Percentiles rank a stretch among this genome's conserved stretches.
Conservation (phyloP, 1,284 basidiomycete genomes). For the Exobasidium rhododendri region DNA sequence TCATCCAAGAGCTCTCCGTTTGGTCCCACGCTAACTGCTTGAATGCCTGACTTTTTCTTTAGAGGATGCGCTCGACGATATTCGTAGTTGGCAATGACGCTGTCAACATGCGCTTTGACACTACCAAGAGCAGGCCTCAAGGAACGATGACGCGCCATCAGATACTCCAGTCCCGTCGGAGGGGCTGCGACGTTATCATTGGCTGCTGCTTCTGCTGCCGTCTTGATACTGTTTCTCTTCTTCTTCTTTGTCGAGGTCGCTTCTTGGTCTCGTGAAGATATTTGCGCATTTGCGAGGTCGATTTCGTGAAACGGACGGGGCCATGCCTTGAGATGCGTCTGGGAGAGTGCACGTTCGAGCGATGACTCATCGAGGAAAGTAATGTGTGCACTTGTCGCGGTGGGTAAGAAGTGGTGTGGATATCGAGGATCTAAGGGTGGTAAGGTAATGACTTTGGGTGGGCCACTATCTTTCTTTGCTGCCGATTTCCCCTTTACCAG, state of each 20-base stretch:
- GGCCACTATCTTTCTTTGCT: not conserved
- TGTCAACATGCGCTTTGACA: slow-evolving; percentile 36
- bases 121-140: slow-evolving; percentile 28
- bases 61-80: slow-evolving; percentile 42
- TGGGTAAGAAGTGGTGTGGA: slow-evolving; percentile 23
- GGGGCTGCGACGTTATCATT: slow-evolving; percentile 7
- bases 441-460: slow-evolving; percentile 10
- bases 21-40: slow-evolving; percentile 43
- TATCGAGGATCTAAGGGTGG: slow-evolving; percentile 18
- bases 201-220: slow-evolving; percentile 9
- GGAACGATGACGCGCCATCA: slow-evolving; percentile 27
- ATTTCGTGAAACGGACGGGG: slow-evolving; percentile 21
- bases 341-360: slow-evolving; percentile 30
- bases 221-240: not conserved
- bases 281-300: slow-evolving; percentile 12
- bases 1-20: slow-evolving; percentile 49
- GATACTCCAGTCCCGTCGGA: slow-evolving; percentile 29
- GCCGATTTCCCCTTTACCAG: slow-evolving; percentile 18
- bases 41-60: slow-evolving; percentile 36
- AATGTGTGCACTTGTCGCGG: slow-evolving; percentile 38
- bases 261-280: not conserved
- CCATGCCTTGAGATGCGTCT: slow-evolving; percentile 13
- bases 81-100: slow-evolving; percentile 31
- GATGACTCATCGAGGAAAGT: slow-evolving; percentile 43
- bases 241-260: not conserved